These are phyloP conservation scores for Eucalyptus curtisii DNA, from an alignment of 345 rosid species.

Conservation along the genomic window DNA sequence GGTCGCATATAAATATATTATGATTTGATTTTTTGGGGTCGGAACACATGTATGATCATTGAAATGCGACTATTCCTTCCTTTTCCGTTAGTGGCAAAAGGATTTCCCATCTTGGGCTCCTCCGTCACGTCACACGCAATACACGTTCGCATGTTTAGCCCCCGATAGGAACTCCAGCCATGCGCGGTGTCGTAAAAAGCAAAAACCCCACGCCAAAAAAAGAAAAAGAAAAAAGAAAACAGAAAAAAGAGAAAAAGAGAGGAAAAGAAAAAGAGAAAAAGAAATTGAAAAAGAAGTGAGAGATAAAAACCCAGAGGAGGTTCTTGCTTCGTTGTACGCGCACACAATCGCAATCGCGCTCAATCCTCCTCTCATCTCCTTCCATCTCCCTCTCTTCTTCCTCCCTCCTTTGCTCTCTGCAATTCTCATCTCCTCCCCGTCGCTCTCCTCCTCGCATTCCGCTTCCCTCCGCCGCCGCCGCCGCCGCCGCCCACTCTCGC, in stretches of 20 bases:
- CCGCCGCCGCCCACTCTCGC: neutral
- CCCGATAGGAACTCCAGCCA: neutral
- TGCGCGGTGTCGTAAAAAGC: neutral
- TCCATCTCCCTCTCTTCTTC: neutral
- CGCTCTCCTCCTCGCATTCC: neutral
- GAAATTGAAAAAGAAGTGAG: neutral
- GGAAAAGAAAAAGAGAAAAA: neutral
- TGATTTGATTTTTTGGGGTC: neutral
- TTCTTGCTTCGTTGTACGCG: neutral
- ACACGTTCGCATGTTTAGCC: neutral
- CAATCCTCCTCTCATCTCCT: neutral
- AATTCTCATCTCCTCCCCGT: neutral
- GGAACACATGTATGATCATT: neutral
- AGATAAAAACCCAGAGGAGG: neutral
- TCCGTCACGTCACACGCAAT: neutral
- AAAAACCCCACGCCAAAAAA: neutral
- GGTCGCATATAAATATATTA: too few relatives aligned
- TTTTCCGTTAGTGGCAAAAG: neutral
- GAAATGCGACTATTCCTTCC: neutral
- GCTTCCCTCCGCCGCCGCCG: neutral
- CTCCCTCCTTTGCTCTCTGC: neutral
- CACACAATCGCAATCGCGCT: neutral
- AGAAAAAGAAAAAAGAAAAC: accelerated
- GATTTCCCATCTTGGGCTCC: neutral
- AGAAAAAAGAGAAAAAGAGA: too few relatives aligned